A percentile compares a stretch with the other conserved stretches of the same genome.
Conservation (phyloP, 495 filamentous ascomycete species). For the Aspergillus avenaceus region DNA sequence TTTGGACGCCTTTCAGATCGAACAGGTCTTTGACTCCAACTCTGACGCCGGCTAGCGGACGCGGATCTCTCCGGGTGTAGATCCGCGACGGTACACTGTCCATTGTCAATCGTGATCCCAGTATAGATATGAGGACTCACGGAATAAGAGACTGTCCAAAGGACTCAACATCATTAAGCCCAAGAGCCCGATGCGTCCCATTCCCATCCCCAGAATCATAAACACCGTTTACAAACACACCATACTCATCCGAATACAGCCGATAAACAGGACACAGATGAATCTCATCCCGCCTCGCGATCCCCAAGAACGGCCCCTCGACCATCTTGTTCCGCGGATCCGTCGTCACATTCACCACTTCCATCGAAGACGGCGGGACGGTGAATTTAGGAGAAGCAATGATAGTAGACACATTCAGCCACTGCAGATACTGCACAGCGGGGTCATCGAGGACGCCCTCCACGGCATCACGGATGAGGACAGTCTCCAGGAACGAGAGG, state of each 20-base stretch:
- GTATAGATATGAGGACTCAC: neutral
- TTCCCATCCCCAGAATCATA: conserved; percentile 39
- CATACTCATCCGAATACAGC: conserved; percentile 44
- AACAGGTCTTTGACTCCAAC: conserved; percentile 62
- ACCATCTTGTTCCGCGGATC: neutral
- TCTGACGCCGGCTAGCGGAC: conserved; percentile 45
- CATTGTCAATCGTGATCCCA: neutral
- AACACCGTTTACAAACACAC: conserved; percentile 33
- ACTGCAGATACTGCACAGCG: neutral
- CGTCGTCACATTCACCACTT: neutral
- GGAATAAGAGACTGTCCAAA: neutral
- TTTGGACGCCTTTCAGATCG: conserved; percentile 51
- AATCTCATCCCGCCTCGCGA: conserved; percentile 9
- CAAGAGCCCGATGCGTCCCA: conserved; percentile 14
- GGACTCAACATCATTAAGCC: neutral
- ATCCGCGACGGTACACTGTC: conserved; percentile 9
- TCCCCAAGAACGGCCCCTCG: conserved; percentile 37
- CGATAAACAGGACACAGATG: conserved; percentile 39
- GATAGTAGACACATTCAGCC: neutral
- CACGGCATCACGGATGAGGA: neutral
- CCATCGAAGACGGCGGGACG: neutral
- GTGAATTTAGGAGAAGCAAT: neutral
- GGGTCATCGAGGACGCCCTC: neutral
- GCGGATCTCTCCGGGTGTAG: conserved; percentile 1
- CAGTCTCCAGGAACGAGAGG: neutral